Base-by-base conservation (phyloP, 2,329 filamentous ascomycete genomes). In the Venturia effusa region DNA sequence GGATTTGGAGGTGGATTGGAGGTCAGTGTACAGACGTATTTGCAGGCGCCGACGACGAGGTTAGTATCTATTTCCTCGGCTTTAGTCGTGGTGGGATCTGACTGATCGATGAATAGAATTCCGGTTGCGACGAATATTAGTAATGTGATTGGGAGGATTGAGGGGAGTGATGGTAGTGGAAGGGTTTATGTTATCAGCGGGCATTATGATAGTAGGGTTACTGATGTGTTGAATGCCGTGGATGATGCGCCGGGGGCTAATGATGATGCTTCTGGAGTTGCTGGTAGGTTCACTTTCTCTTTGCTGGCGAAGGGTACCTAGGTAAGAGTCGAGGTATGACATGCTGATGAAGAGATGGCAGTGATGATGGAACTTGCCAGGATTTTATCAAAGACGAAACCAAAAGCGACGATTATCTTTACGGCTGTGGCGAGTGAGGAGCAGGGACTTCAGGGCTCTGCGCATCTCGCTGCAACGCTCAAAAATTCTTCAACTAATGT, bases 361-460 rank as follows among this genome's bases (percentile, higher is more conserved):
- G 75, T 85, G 27, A 78, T 80, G 0, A 77, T 85, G 68, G 83
- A 85, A 71, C 75, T 85, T 48, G 81, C 82, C 2, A 76, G 82
- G 13, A 74, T 84, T 54, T 74, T 82, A 65, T 78, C 82, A 0
- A 79, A 74, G 55, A 74, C 74, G 13, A 70, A 75, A 41, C 81
- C 80, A 0, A 75, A 75, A 63, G 78, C 81, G 0, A 84, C 81
- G 1, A 80, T 85, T 66, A 79, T 83, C 57, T 83, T 85, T 61
- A 81, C 76, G 3, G 81, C 83, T 3, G 80, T 83, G 1, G 80
- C 83, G 1, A 83, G 81, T 17, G 83, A 85, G 70, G 83, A 85
- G 66, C 83, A 85, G 72, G 76, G 75, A 5, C 76, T 84, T 2
- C 81, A 80, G 63, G 83, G 83, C 3, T 73, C 80, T 4, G 73